These are phyloP conservation scores for Oropetium thomaeum DNA, from an alignment of 176 grass and related monocot genomes.

Conservation along the genomic window DNA sequence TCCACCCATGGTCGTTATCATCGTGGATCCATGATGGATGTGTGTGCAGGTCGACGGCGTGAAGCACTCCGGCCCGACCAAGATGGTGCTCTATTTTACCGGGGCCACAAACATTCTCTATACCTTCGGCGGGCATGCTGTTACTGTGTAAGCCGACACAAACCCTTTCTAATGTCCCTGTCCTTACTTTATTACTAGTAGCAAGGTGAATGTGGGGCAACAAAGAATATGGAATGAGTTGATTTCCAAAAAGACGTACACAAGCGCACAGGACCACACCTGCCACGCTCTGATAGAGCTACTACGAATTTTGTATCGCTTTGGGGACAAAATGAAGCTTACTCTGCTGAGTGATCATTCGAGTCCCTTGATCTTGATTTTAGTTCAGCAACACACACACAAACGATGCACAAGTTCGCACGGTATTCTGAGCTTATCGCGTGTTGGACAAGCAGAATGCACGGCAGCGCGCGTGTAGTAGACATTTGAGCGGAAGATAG, in stretches of 20 bases:
- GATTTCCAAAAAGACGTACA: background rate
- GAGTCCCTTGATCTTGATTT: background rate
- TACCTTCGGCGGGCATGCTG: conserved; percentile 97
- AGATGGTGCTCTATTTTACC: conserved; percentile 97
- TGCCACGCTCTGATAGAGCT: background rate
- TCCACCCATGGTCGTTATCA: too few species aligned
- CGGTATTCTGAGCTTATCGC: background rate
- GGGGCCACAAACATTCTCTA: conserved; percentile 99
- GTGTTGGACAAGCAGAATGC: background rate
- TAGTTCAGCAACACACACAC: background rate
- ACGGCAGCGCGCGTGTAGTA: background rate
- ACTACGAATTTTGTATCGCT: too few species aligned
- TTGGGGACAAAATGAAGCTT: too few species aligned
- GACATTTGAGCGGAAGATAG: background rate
- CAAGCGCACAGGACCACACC: background rate
- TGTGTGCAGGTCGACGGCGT: conserved; percentile 81
- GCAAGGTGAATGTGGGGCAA: background rate
- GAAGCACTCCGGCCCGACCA: conserved; percentile 87
- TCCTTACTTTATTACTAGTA: background rate
- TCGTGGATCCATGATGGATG: background rate
- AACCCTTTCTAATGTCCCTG: background rate
- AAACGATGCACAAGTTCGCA: background rate
- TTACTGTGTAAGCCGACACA: conserved; percentile 93
- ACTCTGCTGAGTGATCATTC: background rate
- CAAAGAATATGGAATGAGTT: background rate